These are phyloP conservation scores for Gloeopeniophorella convolvens DNA, from an alignment of 768 basidiomycete species.

Conservation along the genomic window DNA sequence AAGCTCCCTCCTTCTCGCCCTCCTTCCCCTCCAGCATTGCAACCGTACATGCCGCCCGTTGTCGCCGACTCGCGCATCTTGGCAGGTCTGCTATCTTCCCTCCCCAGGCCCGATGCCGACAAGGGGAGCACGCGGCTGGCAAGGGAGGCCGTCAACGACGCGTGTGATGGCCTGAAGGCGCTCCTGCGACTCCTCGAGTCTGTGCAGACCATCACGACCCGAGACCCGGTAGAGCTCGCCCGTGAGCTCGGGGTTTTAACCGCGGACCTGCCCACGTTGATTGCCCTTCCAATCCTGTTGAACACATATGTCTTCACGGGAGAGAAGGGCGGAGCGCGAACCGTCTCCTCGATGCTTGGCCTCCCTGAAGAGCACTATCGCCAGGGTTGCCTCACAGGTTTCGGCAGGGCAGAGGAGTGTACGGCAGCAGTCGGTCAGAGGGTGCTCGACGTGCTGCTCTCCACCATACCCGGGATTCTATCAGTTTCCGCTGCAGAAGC, in stretches of 20 bases:
- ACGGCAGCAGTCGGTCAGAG: slow-evolving; percentile 51
- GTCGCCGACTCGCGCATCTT: slow-evolving; percentile 55
- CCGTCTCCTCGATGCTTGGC: slow-evolving; percentile 50
- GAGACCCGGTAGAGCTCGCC: slow-evolving; percentile 24
- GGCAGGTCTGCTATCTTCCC: slow-evolving; percentile 49
- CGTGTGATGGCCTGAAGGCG: slow-evolving; percentile 56
- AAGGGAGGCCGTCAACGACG: slow-evolving; percentile 78
- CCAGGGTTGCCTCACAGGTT: slow-evolving; percentile 62
- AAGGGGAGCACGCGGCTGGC: slow-evolving; percentile 49
- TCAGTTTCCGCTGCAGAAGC: slow-evolving; percentile 22
- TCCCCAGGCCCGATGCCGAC: slow-evolving; percentile 55
- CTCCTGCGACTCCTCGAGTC: slow-evolving; percentile 53
- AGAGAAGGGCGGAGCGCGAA: slow-evolving; percentile 28
- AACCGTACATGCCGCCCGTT: slow-evolving; percentile 33
- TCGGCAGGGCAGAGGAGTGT: slow-evolving; percentile 73
- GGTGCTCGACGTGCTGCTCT: slow-evolving; percentile 48
- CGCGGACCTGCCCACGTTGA: slow-evolving; percentile 62
- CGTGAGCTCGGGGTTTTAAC: slow-evolving; percentile 48
- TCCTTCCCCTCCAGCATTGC: slow-evolving; percentile 45
- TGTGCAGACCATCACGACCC: slow-evolving; percentile 10
- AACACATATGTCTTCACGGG: slow-evolving; percentile 33
- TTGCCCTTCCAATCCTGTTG: slow-evolving; percentile 64
- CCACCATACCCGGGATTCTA: slow-evolving; percentile 9
- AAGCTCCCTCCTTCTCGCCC: slow-evolving; percentile 65
- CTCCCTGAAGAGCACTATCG: slow-evolving; percentile 60